Evolutionary conservation across 2,329 filamentous ascomycete species (phyloP).

Genomic region (Pseudocercospora vitis): DNA sequence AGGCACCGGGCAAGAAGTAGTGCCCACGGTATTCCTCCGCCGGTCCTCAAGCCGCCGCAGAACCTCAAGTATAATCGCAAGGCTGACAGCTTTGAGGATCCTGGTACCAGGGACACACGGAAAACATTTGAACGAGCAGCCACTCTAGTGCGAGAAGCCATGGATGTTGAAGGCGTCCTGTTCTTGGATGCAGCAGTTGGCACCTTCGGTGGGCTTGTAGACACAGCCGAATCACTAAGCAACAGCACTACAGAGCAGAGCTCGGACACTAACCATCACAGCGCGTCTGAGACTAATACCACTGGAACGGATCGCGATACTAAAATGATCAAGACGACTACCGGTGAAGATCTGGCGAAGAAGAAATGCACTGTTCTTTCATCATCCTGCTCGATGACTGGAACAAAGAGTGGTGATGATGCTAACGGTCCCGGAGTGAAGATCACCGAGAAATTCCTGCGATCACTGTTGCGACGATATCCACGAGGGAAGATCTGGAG

Average conservation of each 20-base stretch:
- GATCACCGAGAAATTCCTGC: constrained; percentile 29
- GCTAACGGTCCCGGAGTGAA: constrained; percentile 12
- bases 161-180: constrained; percentile 51
- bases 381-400: constrained; percentile 20
- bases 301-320: constrained; percentile 26
- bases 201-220: constrained; percentile 31
- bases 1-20: constrained; percentile 11
- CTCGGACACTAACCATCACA: constrained; percentile 22
- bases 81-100: constrained; percentile 20
- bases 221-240: constrained; percentile 19
- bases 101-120: constrained; percentile 16
- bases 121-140: constrained; percentile 51
- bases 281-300: constrained; percentile 18
- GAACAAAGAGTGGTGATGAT: constrained; percentile 12
- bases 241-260: constrained; percentile 22
- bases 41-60: constrained; percentile 2
- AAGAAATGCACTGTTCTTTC: constrained; percentile 28
- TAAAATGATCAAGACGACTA: constrained; percentile 17
- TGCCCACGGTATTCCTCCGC: constrained; percentile 11
- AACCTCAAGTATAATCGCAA: constrained; percentile 16
- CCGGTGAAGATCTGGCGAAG: constrained; percentile 11
- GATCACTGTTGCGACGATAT: constrained; percentile 32
- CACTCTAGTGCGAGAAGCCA: constrained; percentile 49
- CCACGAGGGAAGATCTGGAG: constrained; percentile 40
- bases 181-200: constrained; percentile 42